Base-by-base conservation (phyloP, 495 filamentous ascomycete genomes). In the Articulospora tetracladia region DNA sequence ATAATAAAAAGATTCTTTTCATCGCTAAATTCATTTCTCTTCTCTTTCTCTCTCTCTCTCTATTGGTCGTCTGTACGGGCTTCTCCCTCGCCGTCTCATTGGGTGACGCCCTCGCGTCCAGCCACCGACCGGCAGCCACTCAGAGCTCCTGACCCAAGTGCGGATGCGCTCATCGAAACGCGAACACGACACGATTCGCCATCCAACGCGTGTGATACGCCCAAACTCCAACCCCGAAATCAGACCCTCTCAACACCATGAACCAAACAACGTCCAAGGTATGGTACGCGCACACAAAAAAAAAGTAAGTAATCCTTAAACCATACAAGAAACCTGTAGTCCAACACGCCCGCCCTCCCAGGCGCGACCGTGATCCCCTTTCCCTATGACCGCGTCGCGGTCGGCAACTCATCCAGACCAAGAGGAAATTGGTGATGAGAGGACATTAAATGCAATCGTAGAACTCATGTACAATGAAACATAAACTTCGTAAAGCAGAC, bases 401-500 rank as follows among this genome's bases (percentile, higher is more conserved):
- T 32, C 6, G 4, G 30, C 30, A 7, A 17, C 8, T 44, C 39
- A 44, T 44, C 39, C 3, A 7, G n/a, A n/a, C n/a, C n/a, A 19
- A 44, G 39, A 44, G 10, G 39, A 15, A n/a, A n/a, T 3, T 11
- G 8, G 8, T 11, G 11, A 19, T 19, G 39, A 44, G 17, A 44
- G 3, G n/a, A 44, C 3, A 44, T 44, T 15, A 44, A 36, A 41
- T 55, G 32, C 28, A 25, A 23, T 25, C 50, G 51, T 60, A 19
- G 52, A 52, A 65, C 52, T 55, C 59, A 59, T 62, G 13, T 66
- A 62, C 58, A 64, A 48, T 50, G 47, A 13, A 55, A 61, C 30
- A 30, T 62, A 58, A 53, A 53, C 23, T 57, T 61, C 39, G 60
- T 61, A 55, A 55, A 63, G 23, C 28, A 44, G 17, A 49, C 34